Base-by-base conservation (phyloP, 2,329 filamentous ascomycete species). In the Fusarium tanahbumbuense region DNA sequence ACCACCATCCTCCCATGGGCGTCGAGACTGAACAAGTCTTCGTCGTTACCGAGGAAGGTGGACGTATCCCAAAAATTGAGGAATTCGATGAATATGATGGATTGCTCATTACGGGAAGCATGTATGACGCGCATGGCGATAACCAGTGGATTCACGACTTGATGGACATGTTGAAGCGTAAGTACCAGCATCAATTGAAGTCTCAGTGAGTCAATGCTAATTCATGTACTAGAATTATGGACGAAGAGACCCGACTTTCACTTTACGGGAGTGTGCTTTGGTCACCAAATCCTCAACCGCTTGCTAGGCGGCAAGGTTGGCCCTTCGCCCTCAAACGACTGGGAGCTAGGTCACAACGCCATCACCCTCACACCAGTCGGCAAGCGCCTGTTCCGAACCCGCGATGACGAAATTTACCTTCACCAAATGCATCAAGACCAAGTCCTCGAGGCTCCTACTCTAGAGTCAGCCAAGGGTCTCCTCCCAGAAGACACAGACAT, bases 371-470 rank as follows among this genome's bases (percentile, higher is more conserved):
- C 88, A 7, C 82, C 84, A 25, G 84, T 86, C 68, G 93, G 93
- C 16, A 89, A 89, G 78, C 84, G 89, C 56, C 75, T 95, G 7
- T 94, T 95, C 79, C 86, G 88, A 37, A 83, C 86, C 52, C 84
- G 89, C 18, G 72, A 77, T 12, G 45, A 72, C 25, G 47, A 72
- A 8, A 70, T 92, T 81, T 83, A 84, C 25, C 84, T 95, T 23
- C 91, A 93, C 76, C 92, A 95, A 79, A 94, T 95, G 91, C 92
- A 96, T 77, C 87, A 87, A 67, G 93, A 95, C 75, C 87, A 92
- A 25, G 90, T 94, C 4, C 86, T 85, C 60, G 78, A 83, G 18
- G 87, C 88, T 32, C 92, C 93, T 0, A 75, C 82, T 4, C 82
- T 53, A 82, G 88, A 34, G 81, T 88, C 73, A 73, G 81, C 44